phyloP scores from a whole-genome alignment of 257 asterid species.

The Coffea eugenioides region DNA sequence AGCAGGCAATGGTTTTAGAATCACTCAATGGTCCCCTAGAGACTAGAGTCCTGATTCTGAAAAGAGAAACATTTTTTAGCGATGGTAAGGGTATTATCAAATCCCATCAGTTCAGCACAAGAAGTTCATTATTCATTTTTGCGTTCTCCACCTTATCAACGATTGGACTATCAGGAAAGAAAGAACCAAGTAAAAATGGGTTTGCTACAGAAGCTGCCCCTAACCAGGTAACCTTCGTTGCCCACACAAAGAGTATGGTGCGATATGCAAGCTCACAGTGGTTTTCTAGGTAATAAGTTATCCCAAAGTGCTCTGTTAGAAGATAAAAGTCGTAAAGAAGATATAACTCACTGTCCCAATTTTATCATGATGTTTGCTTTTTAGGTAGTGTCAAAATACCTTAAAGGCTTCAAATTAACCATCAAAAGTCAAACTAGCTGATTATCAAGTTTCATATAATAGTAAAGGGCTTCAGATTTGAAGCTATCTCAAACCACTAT shows the following conservation, averaged over 20 bases:
- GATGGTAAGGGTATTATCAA: neutral
- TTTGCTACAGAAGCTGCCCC: neutral
- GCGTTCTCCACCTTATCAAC: neutral
- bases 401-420: neutral
- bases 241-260: no score
- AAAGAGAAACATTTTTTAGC: neutral
- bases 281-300: no score
- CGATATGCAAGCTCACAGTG: no score
- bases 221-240: neutral
- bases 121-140: neutral
- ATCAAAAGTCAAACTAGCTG: neutral
- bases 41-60: neutral
- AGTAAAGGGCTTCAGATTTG: no score
- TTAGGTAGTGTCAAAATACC: neutral
- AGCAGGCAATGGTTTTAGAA: neutral
- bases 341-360: no score
- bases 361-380: neutral
- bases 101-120: neutral
- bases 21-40: neutral
- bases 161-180: neutral
- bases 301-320: no score
- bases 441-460: no score
- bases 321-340: no score
- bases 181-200: neutral
- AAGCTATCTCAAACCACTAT: no score